Evolutionary conservation across 1,284 basidiomycete genomes (phyloP).

Genomic region (Kwoniella shivajii): DNA sequence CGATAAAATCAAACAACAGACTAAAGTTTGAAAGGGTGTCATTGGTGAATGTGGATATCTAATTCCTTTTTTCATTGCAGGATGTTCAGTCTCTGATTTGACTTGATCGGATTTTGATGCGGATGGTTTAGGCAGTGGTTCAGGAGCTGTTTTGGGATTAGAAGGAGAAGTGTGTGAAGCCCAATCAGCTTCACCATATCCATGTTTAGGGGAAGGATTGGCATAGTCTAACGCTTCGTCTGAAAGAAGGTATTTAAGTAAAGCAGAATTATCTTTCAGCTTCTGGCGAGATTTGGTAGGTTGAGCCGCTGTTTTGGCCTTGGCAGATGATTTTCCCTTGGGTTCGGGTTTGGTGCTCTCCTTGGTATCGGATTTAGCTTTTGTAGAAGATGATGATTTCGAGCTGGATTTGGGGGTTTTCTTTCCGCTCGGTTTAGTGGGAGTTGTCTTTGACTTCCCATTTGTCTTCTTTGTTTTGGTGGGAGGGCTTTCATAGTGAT

Average conservation of each 20-base stretch:
- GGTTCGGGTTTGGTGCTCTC: no score
- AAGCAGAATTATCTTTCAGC: not conserved
- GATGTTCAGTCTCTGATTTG: constrained; percentile 3
- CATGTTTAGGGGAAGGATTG: constrained; percentile 25
- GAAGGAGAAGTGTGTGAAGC: constrained; percentile 9
- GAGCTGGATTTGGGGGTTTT: no score
- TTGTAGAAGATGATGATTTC: no score
- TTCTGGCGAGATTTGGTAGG: not conserved
- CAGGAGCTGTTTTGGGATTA: constrained; percentile 1
- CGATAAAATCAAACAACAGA: constrained; percentile 30
- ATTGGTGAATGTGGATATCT: constrained; percentile 32
- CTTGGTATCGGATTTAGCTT: no score
- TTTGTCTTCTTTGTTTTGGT: no score
- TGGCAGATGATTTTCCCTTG: no score
- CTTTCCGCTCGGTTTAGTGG: no score
- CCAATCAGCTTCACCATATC: constrained; percentile 35
- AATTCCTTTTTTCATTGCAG: constrained; percentile 5
- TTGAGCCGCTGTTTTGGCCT: not conserved
- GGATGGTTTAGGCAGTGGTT: constrained; percentile 11
- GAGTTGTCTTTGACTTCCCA: no score
- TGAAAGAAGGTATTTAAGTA: constrained; percentile 30
- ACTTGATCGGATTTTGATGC: constrained; percentile 14
- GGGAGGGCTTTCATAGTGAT: no score
- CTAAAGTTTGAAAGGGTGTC: constrained; percentile 37
- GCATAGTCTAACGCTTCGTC: constrained; percentile 34